Evolutionary conservation across 75 land plant species (phyloP).

Genomic region (Gnetum montanum): DNA sequence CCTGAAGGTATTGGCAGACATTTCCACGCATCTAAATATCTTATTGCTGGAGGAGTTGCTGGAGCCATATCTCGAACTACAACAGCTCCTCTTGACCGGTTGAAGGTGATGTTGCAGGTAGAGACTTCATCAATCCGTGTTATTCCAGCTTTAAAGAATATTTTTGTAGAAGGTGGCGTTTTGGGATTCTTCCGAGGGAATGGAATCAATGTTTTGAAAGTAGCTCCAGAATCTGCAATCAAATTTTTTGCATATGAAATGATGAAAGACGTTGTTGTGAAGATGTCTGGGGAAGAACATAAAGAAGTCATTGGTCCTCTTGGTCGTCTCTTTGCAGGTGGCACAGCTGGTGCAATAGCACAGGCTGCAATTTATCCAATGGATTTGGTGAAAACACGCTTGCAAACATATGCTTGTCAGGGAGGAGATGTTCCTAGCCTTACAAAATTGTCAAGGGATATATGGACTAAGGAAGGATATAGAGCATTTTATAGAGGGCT

Average conservation of each 20-base stretch:
- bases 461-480: constrained; percentile 64
- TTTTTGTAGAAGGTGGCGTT: constrained; percentile 51
- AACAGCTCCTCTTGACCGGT: constrained; percentile 87
- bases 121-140: constrained; percentile 36
- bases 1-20: constrained; percentile 81
- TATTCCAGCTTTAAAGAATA: constrained; percentile 37
- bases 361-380: constrained; percentile 82
- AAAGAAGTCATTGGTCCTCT: constrained; percentile 51
- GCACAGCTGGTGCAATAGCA: constrained; percentile 84
- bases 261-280: constrained; percentile 42
- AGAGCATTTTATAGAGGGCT: constrained; percentile 73
- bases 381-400: constrained; percentile 83
- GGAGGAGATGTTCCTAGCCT: constrained; percentile 48
- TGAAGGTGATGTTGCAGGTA: constrained; percentile 70
- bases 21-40: constrained; percentile 48
- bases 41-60: constrained; percentile 86
- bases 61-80: constrained; percentile 80
- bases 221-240: constrained; percentile 89
- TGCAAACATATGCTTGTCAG: constrained; percentile 48
- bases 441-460: constrained; percentile 44
- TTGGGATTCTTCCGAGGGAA: constrained; percentile 79
- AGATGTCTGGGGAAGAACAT: constrained; percentile 24
- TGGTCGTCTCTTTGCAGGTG: constrained; percentile 79
- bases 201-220: constrained; percentile 84
- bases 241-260: constrained; percentile 79